These are phyloP conservation scores for Curvularia hawaiiensis DNA, from an alignment of 2,329 filamentous ascomycete species.

Conservation along the genomic window DNA sequence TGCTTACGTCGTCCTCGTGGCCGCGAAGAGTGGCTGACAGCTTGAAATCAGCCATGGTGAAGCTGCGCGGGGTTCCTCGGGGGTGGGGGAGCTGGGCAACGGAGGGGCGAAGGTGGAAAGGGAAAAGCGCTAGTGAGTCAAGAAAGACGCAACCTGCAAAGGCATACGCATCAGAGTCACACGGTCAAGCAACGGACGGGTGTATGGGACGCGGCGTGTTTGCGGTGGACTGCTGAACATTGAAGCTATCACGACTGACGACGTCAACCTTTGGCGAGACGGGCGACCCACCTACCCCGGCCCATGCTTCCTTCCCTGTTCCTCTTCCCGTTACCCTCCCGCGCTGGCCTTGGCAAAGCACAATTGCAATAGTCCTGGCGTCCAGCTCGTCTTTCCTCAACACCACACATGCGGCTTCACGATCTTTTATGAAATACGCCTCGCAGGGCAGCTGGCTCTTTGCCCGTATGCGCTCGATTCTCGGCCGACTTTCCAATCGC, in stretches of 20 bases:
- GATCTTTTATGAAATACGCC: not conserved
- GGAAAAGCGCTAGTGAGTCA: conserved; percentile 10
- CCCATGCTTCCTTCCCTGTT: not conserved
- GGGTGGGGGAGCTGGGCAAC: conserved; percentile 16
- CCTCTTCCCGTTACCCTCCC: conserved; percentile 3
- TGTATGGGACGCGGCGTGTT: not conserved
- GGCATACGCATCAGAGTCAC: conserved; percentile 15
- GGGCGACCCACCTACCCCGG: conserved; percentile 5
- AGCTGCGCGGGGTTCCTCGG: conserved; percentile 31
- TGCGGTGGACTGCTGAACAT: conserved; percentile 1
- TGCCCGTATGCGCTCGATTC: not conserved
- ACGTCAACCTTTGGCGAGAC: conserved; percentile 19
- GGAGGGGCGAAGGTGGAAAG: conserved; percentile 15
- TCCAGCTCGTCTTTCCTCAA: not conserved
- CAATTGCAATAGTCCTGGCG: not conserved
- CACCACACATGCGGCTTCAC: not conserved
- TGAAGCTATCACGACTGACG: conserved; percentile 11
- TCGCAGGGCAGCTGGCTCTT: not conserved
- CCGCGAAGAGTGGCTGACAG: conserved; percentile 87
- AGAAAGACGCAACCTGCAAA: not conserved
- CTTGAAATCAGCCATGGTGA: conserved; percentile 80
- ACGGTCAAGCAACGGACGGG: not conserved
- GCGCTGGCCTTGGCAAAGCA: not conserved
- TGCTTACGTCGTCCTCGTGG: conserved; percentile 86
- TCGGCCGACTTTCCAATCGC: not conserved